Evolutionary conservation across 2,329 filamentous ascomycete species (phyloP).

Genomic region (Penicillium corylophilum): DNA sequence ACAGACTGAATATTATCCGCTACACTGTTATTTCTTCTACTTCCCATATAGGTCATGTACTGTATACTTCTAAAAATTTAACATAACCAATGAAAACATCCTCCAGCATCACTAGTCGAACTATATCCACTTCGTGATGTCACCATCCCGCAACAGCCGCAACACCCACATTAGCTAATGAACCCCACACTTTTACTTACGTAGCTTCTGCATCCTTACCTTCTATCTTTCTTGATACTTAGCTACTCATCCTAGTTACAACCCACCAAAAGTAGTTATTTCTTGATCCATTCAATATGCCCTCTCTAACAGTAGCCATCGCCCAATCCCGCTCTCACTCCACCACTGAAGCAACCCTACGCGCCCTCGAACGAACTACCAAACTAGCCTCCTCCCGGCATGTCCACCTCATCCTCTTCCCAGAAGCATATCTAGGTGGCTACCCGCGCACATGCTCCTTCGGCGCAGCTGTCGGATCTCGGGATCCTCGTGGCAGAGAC

Average conservation of each 20-base stretch:
- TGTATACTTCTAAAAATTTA: background rate
- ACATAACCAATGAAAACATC: background rate
- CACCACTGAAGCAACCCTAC: conserved; percentile 57
- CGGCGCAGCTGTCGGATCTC: conserved; percentile 69
- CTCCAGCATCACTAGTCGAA: background rate
- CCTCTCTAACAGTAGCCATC: conserved; percentile 45
- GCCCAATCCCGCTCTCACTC: conserved; percentile 47
- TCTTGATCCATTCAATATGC: conserved; percentile 28
- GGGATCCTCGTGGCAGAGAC: conserved; percentile 69
- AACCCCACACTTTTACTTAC: background rate
- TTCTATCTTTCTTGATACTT: background rate
- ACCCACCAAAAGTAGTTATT: no score
- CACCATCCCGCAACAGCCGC: background rate
- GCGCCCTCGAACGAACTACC: conserved; percentile 63
- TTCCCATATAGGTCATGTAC: no score
- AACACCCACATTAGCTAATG: background rate
- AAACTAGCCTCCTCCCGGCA: conserved; percentile 58
- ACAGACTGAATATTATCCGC: background rate
- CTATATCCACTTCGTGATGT: background rate
- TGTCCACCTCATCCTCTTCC: conserved; percentile 75
- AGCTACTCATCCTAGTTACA: no score
- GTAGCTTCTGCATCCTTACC: background rate
- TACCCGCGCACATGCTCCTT: conserved; percentile 87
- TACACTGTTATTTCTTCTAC: background rate
- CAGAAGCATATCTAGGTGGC: conserved; percentile 86